A percentile compares a stretch with the other conserved stretches of the same genome.
phyloP scores from a whole-genome alignment of 2,329 filamentous ascomycete species.

The Polytolypa hystricis region DNA sequence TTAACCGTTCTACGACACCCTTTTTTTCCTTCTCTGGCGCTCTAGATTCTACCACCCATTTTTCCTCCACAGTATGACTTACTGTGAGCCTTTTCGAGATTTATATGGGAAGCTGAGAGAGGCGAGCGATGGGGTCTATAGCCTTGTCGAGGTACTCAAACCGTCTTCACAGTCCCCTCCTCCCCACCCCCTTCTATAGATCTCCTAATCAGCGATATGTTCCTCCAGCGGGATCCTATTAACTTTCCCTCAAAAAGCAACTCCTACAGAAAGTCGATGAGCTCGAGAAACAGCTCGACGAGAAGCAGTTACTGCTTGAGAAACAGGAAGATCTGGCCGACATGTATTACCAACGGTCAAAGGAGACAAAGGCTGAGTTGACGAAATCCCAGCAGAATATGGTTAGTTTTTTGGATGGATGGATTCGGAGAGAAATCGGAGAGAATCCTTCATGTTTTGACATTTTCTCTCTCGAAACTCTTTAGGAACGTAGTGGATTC shows the following conservation, averaged over 20 bases:
- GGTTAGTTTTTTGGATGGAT: background rate
- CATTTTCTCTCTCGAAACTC: too few species aligned
- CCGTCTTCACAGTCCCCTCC: background rate
- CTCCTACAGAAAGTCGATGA: constrained; percentile 1
- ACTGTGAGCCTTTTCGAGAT: background rate
- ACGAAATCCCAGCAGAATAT: constrained; percentile 4
- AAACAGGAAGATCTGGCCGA: constrained; percentile 4
- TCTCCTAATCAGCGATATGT: background rate
- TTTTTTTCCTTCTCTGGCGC: too few species aligned
- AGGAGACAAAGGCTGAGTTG: constrained; percentile 1
- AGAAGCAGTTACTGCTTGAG: constrained; percentile 2
- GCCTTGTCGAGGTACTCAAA: constrained; percentile 3
- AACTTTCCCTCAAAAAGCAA: background rate
- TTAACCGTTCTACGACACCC: too few species aligned
- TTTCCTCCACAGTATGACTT: background rate
- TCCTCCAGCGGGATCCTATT: background rate
- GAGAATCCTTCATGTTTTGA: too few species aligned
- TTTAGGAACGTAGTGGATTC: constrained; percentile 13
- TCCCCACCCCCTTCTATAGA: background rate
- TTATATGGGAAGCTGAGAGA: constrained; percentile 1
- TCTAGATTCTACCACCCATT: too few species aligned
- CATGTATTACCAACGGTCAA: constrained; percentile 4
- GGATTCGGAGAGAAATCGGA: too few species aligned
- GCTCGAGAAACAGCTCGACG: constrained; percentile 1
- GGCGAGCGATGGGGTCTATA: constrained; percentile 2